Base-by-base conservation (phyloP, 23 red algal species). In the Gracilaria caudata region DNA sequence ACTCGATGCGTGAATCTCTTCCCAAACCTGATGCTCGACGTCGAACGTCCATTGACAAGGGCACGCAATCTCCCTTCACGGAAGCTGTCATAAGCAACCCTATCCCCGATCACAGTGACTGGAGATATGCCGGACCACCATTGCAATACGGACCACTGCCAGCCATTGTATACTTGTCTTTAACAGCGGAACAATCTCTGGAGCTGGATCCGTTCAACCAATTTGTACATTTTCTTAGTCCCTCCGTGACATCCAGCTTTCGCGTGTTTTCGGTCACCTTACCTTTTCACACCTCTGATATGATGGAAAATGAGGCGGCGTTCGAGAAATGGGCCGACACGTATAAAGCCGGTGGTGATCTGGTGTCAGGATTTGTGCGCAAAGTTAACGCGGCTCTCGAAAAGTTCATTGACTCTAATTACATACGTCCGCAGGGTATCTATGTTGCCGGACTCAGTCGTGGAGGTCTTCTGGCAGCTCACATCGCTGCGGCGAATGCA, bases 181-280 rank as follows among this genome's bases (percentile, higher is more conserved):
- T 92, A 33, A 84, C 89, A 10, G 78, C 89, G 10, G 40, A 59
- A 25, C 89, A 92, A 32, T 92, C 89, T 30, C 79, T 92, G 8
- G 59, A 84, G 55, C 79, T 92, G 6, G 54, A 78, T 61, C 89
- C 89, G 6, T 92, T 77, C 66, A 92, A 92, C 89, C 89, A 92
- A 21, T 79, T 90, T 77, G 59, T 70, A 4, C 24, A 44, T 26
- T 73, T 40, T 5, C 51, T 81, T 4, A 54, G 43, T 46, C 72
- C 86, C 19, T 57, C 37, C 8, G 55, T 35, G 44, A 47, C 60
- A 7, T 76, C 70, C 24, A 45, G 19, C 3, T 55, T 83, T 38
- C 78, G 89, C 9, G 79, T 92, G n/a, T 83, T 92, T 61, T 82
- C 77, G 24, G 89, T 84, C 33, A 83, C 78, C 9, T 35, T 92